Conservation (phyloP, 495 filamentous ascomycete genomes). For the Aspergillus asperescens region DNA sequence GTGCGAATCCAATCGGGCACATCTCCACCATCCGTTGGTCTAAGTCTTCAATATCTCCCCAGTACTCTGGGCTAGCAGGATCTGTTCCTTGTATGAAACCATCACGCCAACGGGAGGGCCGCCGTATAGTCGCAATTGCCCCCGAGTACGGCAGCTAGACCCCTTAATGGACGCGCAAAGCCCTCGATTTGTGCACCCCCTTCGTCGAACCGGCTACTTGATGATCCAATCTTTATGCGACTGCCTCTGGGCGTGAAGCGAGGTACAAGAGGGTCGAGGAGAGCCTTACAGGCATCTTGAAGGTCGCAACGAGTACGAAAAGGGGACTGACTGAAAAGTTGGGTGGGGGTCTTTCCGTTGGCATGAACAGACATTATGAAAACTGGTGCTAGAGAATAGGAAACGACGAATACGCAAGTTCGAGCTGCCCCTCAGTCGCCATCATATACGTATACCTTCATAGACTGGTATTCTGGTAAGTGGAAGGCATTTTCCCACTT, state of each 20-base stretch:
- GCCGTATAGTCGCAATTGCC: conserved; percentile 60
- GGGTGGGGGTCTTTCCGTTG: conserved; percentile 23
- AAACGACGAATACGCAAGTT: background rate
- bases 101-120: conserved; percentile 57
- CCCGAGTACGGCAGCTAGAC: conserved; percentile 60
- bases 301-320: conserved; percentile 46
- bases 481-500: conserved; percentile 8
- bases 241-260: conserved; percentile 57
- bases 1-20: conserved; percentile 63
- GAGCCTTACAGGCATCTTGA: conserved; percentile 51
- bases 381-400: background rate
- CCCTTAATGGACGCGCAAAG: conserved; percentile 69
- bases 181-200: conserved; percentile 74
- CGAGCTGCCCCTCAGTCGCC: background rate
- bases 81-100: conserved; percentile 66
- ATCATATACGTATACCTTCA: too few species aligned
- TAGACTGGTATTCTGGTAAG: conserved; percentile 1
- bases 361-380: conserved; percentile 29
- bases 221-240: conserved; percentile 57
- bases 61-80: conserved; percentile 61
- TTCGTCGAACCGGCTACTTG: conserved; percentile 66
- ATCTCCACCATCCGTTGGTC: conserved; percentile 86
- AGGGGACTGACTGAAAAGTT: conserved; percentile 29
- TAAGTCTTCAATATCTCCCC: conserved; percentile 65
- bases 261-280: conserved; percentile 58